Percentiles rank a stretch among this genome's conserved stretches.
These are phyloP conservation scores for Starmera stellimalicola DNA, from an alignment of 1,139 yeast genomes.

Conservation along the genomic window DNA sequence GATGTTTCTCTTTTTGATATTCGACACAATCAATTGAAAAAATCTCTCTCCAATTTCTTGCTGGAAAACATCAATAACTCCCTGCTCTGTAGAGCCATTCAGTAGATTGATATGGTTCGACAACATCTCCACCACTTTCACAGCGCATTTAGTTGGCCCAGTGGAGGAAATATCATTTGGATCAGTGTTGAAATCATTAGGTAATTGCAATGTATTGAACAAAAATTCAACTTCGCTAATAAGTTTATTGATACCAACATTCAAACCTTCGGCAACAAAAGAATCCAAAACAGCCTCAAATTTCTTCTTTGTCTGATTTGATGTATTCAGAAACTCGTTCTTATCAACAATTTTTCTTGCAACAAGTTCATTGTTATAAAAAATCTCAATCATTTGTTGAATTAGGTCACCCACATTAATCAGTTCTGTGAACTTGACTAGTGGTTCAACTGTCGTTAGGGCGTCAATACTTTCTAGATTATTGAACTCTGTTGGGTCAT, in stretches of 20 bases:
- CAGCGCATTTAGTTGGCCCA: constrained; percentile 73
- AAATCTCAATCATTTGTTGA: constrained; percentile 86
- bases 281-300: constrained; percentile 79
- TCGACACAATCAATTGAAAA: constrained; percentile 66
- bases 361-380: constrained; percentile 79
- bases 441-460: constrained; percentile 54
- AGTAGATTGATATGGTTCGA: constrained; percentile 68
- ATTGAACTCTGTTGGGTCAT: constrained; percentile 51
- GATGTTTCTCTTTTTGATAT: constrained; percentile 57
- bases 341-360: constrained; percentile 51
- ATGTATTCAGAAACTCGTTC: constrained; percentile 72
- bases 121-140: constrained; percentile 49
- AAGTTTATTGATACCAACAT: constrained; percentile 80
- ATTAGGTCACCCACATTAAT: constrained; percentile 90
- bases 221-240: constrained; percentile 63
- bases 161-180: constrained; percentile 19
- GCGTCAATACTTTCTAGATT: constrained; percentile 18
- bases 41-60: constrained; percentile 90
- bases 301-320: constrained; percentile 70
- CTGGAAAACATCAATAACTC: constrained; percentile 84
- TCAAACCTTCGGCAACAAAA: constrained; percentile 86
- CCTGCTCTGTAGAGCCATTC: constrained; percentile 78
- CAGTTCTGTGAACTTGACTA: constrained; percentile 78
- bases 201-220: constrained; percentile 40
- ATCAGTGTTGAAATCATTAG: constrained; percentile 42